phyloP scores from a whole-genome alignment of 768 basidiomycete species.

The Termitomyces sp. region DNA sequence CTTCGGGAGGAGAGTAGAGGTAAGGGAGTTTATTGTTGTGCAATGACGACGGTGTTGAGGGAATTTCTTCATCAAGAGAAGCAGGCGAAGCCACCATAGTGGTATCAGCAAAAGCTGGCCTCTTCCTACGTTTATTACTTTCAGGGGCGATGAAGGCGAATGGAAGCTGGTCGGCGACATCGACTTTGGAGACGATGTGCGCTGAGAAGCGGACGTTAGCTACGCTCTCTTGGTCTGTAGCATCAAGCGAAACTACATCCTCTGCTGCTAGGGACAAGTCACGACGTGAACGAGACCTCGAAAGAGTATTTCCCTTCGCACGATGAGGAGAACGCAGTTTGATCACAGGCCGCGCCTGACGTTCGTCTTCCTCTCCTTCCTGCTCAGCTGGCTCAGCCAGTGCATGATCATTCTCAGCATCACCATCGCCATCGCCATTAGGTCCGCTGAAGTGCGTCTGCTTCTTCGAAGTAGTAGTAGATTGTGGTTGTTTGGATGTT shows the following conservation, averaged over 20 bases:
- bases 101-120: constrained; percentile 27
- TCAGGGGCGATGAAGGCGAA: constrained; percentile 82
- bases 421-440: constrained; percentile 19
- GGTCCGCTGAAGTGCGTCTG: constrained; percentile 27
- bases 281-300: constrained; percentile 70
- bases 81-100: constrained; percentile 20
- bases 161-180: constrained; percentile 56
- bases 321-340: constrained; percentile 57
- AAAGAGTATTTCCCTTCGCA: constrained; percentile 32
- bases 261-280: constrained; percentile 56
- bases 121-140: constrained; percentile 34
- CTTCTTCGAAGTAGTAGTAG: constrained; percentile 25
- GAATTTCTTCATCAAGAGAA: constrained; percentile 36
- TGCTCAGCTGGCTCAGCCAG: constrained; percentile 28
- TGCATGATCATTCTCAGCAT: constrained; percentile 20
- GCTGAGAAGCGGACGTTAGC: constrained; percentile 78
- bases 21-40: constrained; percentile 32
- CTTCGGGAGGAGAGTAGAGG: constrained; percentile 53
- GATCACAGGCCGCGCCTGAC: constrained; percentile 68
- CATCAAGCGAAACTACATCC: constrained; percentile 53
- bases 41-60: constrained; percentile 31
- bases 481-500: constrained; percentile 25
- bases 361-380: constrained; percentile 43
- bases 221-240: constrained; percentile 59
- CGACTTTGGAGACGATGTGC: constrained; percentile 53